phyloP scores from a whole-genome alignment of 2,329 filamentous ascomycete species.

The Xylariaceae sp. region DNA sequence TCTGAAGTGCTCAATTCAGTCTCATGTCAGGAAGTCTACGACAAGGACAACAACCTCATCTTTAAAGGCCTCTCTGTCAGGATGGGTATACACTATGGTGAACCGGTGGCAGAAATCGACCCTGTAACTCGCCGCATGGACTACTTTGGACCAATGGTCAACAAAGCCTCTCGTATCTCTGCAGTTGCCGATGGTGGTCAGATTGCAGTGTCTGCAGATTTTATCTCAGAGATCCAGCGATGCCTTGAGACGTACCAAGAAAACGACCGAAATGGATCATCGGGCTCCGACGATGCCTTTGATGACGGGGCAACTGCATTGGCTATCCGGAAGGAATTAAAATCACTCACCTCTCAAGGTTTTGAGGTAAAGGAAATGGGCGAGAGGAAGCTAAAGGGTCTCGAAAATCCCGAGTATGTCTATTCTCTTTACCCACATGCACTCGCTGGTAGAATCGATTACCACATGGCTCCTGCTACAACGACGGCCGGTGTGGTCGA shows the following conservation, averaged over 20 bases:
- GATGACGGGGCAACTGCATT: conserved; percentile 77
- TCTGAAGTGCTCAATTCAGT: conserved; percentile 88
- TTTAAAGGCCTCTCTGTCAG: conserved; percentile 94
- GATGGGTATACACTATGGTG: conserved; percentile 97
- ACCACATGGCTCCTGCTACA: conserved; percentile 60
- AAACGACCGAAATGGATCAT: conserved; percentile 72
- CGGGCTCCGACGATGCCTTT: conserved; percentile 75
- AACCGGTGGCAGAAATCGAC: conserved; percentile 92
- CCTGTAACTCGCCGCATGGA: conserved; percentile 98
- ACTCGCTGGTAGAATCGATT: conserved; percentile 78
- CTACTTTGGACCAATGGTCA: conserved; percentile 99
- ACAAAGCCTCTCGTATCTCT: conserved; percentile 92
- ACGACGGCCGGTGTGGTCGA: conserved; percentile 49
- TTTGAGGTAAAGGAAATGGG: conserved; percentile 98
- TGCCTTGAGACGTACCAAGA: conserved; percentile 91
- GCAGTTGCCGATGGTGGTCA: conserved; percentile 95
- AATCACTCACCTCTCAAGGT: conserved; percentile 85
- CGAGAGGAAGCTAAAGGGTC: conserved; percentile 91
- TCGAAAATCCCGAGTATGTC: conserved; percentile 95
- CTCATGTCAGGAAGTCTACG: conserved; percentile 80
- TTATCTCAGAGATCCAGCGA: conserved; percentile 93
- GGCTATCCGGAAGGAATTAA: conserved; percentile 84
- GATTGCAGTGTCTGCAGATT: conserved; percentile 95
- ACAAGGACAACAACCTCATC: conserved; percentile 86
- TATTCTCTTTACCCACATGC: conserved; percentile 95